Evolutionary conservation across 768 basidiomycete species (phyloP).

Genomic region (Tulasnella sp.): DNA sequence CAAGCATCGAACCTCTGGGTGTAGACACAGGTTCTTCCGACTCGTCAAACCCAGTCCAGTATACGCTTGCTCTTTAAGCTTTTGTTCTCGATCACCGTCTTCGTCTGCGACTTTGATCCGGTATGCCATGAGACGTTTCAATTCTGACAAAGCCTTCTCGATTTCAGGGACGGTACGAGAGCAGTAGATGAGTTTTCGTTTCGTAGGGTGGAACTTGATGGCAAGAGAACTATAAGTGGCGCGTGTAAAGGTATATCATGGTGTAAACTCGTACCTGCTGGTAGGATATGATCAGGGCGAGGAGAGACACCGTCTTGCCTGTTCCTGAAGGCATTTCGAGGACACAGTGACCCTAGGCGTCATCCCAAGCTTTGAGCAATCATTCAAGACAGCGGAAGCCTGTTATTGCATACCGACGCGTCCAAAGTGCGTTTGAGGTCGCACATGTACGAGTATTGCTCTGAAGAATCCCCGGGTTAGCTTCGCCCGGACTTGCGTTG

Average conservation of each 20-base stretch:
- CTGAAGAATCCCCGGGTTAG: constrained; percentile 36
- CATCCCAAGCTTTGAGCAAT: neutral
- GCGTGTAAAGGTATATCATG: neutral
- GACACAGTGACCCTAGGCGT: constrained; percentile 87
- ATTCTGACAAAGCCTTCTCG: constrained; percentile 91
- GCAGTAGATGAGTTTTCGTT: constrained; percentile 94
- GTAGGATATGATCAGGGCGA: constrained; percentile 94
- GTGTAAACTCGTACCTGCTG: constrained; percentile 61
- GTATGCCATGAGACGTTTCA: constrained; percentile 90
- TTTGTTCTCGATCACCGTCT: constrained; percentile 59
- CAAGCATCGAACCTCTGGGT: constrained; percentile 61
- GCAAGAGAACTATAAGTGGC: neutral
- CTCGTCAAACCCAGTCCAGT: constrained; percentile 89
- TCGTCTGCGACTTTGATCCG: constrained; percentile 50
- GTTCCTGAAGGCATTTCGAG: constrained; percentile 99
- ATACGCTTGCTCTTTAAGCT: constrained; percentile 70
- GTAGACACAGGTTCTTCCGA: constrained; percentile 92
- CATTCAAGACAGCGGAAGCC: neutral
- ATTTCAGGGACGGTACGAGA: constrained; percentile 99
- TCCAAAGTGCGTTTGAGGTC: constrained; percentile 95
- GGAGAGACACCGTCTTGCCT: constrained; percentile 93
- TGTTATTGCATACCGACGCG: constrained; percentile 55
- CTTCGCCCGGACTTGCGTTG: neutral
- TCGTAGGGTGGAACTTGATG: constrained; percentile 76
- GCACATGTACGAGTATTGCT: constrained; percentile 99